Conservation (phyloP, 805 yeast species). For the Ogataea saltuana region DNA sequence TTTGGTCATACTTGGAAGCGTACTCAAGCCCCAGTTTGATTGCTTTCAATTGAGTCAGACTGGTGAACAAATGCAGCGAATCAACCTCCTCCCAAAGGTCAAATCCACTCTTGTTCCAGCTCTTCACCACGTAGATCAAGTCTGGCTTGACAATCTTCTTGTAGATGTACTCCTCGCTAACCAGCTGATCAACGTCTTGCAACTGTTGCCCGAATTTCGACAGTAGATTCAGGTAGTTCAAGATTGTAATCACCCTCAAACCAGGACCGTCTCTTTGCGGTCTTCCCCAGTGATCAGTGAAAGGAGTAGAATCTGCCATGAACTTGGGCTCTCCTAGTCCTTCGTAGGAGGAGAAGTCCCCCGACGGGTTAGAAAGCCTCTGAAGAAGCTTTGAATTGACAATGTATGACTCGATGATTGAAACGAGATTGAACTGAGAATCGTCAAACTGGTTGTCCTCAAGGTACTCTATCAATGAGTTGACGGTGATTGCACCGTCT, state of each 20-base stretch:
- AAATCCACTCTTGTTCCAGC: slow-evolving; percentile 71
- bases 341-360: slow-evolving; percentile 49
- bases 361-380: slow-evolving; percentile 67
- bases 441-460: slow-evolving; percentile 41
- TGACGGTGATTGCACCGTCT: slow-evolving; percentile 81
- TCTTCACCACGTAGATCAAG: slow-evolving; percentile 56
- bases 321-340: slow-evolving; percentile 94
- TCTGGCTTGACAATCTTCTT: slow-evolving; percentile 63
- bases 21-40: slow-evolving; percentile 54
- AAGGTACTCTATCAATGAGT: slow-evolving; percentile 58
- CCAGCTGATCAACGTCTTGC: slow-evolving; percentile 32
- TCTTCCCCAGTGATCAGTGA: slow-evolving; percentile 79
- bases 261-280: slow-evolving; percentile 98
- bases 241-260: slow-evolving; percentile 65
- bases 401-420: slow-evolving; percentile 59
- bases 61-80: slow-evolving; percentile 77
- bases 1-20: slow-evolving; percentile 35
- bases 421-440: slow-evolving; percentile 19
- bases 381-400: slow-evolving; percentile 61
- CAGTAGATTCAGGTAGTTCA: slow-evolving; percentile 52
- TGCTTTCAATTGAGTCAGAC: slow-evolving; percentile 72
- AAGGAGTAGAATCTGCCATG: slow-evolving; percentile 62
- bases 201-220: slow-evolving; percentile 32
- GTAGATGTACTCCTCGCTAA: slow-evolving; percentile 43
- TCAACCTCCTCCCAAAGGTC: slow-evolving; percentile 92